Evolutionary conservation across 495 filamentous ascomycete species (phyloP), one percentile per base, ranked within the genome.

Genomic region (Xylaria castorea): DNA sequence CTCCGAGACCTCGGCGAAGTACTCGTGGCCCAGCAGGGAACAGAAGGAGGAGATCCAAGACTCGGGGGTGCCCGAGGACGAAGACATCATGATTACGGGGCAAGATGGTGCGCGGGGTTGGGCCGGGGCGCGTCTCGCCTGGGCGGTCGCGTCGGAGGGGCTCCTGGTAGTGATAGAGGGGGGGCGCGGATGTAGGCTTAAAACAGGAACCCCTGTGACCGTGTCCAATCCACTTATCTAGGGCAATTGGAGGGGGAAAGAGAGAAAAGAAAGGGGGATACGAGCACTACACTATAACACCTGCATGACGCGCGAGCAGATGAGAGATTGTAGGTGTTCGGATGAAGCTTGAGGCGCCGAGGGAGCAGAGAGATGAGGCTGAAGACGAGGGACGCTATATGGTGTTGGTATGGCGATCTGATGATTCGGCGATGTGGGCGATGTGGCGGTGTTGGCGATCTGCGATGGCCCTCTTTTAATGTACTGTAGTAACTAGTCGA

Each of bases 31-130:
- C 71, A 97, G 88, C 44, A 98, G 86, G 40, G 93, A 93, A 85
- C 96, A 99, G 82, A 97, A 99, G 62, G 94, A 95, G 67, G 93
- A 92, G 84, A 99, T 98, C 96, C 96, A 99, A 53, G 93, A 96
- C 83, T 97, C 95, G 75, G 93, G 92, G 3, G 93, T 90, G 71
- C 91, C 92, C 65, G 94, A 95, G 5, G 93, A 95, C 72, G 93
- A 90, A 75, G 87, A 89, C 87, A 89, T 89, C 46, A 57, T 71
- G 63, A 16, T 79, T 46, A 6, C 55, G 55, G 55, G 50, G 46
- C n/a, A 6, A 18, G 14, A 9, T 22, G 25, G 46, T 42, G 38
- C 40, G 22, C 34, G 42, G 63, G 44, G 22, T 30, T 30, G 63
- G 27, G 16, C 11, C 44, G 44, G 20, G 57, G 58, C 58, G 58